These are phyloP conservation scores for Leucaena leucocephala DNA, from an alignment of 306 rosid genomes.

Conservation along the genomic window DNA sequence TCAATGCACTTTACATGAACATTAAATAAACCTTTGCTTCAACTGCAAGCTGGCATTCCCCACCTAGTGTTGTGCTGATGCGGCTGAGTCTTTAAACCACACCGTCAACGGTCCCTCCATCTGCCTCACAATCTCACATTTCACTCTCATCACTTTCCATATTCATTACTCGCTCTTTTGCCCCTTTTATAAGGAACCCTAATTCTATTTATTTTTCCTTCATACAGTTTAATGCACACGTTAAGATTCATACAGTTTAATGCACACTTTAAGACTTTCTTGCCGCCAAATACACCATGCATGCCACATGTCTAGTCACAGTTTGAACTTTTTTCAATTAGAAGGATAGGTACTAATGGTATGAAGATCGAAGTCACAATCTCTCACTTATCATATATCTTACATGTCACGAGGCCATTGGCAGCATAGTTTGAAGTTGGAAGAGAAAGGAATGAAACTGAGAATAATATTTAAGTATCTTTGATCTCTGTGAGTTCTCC, in stretches of 20 bases:
- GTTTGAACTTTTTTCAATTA: too few species aligned
- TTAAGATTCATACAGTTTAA: too few species aligned
- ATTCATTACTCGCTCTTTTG: not conserved
- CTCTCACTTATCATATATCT: too few species aligned
- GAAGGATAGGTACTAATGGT: too few species aligned
- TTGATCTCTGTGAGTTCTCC: not conserved
- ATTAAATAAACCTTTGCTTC: too few species aligned
- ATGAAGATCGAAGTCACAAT: too few species aligned
- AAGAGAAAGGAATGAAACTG: not conserved
- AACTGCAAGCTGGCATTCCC: too few species aligned
- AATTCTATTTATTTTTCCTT: not conserved
- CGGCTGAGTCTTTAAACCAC: conserved; percentile 41
- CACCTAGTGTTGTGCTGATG: conserved; percentile 36
- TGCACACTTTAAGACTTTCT: too few species aligned
- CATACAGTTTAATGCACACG: not conserved
- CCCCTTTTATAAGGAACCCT: not conserved
- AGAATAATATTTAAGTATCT: not conserved
- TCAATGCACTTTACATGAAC: too few species aligned
- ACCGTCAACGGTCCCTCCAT: not conserved
- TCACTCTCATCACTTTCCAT: conserved; percentile 5
- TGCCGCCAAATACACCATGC: too few species aligned
- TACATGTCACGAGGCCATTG: too few species aligned
- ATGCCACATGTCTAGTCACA: too few species aligned
- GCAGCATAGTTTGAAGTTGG: not conserved
- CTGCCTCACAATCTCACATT: not conserved